Base-by-base conservation (phyloP, 768 basidiomycete genomes). In the Lactifluus pinguis region DNA sequence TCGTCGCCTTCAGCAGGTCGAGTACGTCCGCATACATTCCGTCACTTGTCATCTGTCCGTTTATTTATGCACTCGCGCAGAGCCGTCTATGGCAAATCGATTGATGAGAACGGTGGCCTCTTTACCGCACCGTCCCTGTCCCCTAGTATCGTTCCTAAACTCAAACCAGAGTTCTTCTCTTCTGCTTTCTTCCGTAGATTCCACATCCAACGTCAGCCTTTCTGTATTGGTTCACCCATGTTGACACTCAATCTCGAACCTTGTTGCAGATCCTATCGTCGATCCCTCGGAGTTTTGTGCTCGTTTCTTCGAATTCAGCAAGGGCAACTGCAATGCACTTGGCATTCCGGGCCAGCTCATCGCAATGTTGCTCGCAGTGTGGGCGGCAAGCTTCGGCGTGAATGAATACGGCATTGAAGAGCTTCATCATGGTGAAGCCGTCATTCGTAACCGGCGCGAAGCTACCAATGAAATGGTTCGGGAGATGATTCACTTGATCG, bases 331-430 rank as follows among this genome's bases (percentile, higher is more conserved):
- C 4, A 77, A 81, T 17, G 72, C 80, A 15, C 80, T 95, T 11
- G 80, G 82, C n/a, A 76, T 81, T 51, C 85, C 90, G 65, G 92
- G 86, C 13, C 81, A 82, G 45, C 80, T 95, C 58, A 78, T 97
- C 44, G 79, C 85, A 19, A 87, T 89, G 79, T 73, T 90, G 34
- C 77, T 95, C 21, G 89, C 89, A 48, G 83, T 87, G 21, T 97
- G 92, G 92, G 94, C 92, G 0, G 82, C 85, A 4, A 92, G 90
- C 42, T 94, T 91, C 70, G 95, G 94, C 44, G 75, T 95, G 49
- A 83, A 95, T 70, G 89, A 92, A 67, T 79, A 76, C 47, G 94
- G 92, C 41, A 68, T 79, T 15, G 83, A 86, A 47, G 74, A 73
- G 47, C 67, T 73, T n/a, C 66, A 69, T 15, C 67, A 75, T 25